These are phyloP conservation scores for Tuber aestivum DNA, from an alignment of 495 filamentous ascomycete genomes.

Conservation along the genomic window DNA sequence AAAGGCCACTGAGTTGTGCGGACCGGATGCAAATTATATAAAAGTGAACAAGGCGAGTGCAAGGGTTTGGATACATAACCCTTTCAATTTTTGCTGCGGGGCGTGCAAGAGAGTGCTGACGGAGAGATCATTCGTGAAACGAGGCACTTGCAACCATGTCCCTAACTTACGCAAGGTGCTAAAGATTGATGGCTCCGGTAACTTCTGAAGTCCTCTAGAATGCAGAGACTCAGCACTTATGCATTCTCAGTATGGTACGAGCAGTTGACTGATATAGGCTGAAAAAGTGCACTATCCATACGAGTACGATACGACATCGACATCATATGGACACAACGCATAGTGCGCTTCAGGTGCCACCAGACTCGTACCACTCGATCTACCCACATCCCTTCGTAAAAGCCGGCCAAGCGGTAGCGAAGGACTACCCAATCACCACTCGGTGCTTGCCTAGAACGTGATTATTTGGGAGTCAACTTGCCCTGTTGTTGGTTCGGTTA, in stretches of 20 bases:
- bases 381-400: too few species aligned
- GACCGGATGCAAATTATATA: neutral
- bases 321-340: neutral
- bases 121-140: neutral
- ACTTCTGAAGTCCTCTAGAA: neutral
- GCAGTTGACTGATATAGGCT: neutral
- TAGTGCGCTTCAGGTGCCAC: neutral
- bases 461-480: too few species aligned
- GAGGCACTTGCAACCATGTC: neutral
- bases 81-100: neutral
- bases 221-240: neutral
- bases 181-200: neutral
- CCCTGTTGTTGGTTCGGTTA: too few species aligned
- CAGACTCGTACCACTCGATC: neutral
- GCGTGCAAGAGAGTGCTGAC: neutral
- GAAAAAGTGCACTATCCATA: neutral
- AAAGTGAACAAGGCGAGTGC: neutral
- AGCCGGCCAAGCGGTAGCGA: too few species aligned
- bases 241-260: neutral
- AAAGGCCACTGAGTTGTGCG: neutral
- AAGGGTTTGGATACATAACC: neutral
- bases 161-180: neutral
- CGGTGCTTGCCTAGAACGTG: too few species aligned
- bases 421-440: too few species aligned
- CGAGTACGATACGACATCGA: neutral